Evolutionary conservation across 129 eudicot species (phyloP).

Genomic region (Heracleum sosnowskyi): DNA sequence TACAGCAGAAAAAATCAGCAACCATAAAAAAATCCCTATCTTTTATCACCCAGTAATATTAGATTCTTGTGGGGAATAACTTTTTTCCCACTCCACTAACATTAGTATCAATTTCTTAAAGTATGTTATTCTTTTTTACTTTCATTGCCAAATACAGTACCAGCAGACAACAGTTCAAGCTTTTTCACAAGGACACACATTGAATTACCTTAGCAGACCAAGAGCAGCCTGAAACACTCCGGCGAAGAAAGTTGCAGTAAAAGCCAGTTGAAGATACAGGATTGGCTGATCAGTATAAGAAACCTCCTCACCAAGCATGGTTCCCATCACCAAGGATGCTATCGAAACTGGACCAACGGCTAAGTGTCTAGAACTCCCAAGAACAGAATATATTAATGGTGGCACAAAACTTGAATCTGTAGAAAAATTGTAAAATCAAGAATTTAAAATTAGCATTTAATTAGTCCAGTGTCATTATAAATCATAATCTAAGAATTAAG

Average conservation of each 20-base stretch:
- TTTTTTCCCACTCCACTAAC: background rate
- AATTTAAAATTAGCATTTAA: background rate
- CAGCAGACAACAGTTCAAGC: background rate
- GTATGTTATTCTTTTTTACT: constrained; percentile 11
- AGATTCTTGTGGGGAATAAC: constrained; percentile 20
- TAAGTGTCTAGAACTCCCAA: constrained; percentile 88
- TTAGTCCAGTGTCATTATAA: background rate
- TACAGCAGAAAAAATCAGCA: background rate
- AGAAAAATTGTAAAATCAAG: background rate
- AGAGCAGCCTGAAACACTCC: constrained; percentile 89
- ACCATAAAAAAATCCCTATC: background rate
- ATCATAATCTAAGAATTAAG: background rate
- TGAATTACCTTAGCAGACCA: constrained; percentile 69
- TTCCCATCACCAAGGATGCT: constrained; percentile 97
- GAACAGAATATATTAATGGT: constrained; percentile 83
- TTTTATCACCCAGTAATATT: background rate
- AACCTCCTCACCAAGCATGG: constrained; percentile 80
- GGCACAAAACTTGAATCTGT: constrained; percentile 98
- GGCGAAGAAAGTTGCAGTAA: constrained; percentile 92
- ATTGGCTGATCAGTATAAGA: constrained; percentile 43
- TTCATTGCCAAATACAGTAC: background rate
- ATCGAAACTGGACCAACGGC: constrained; percentile 98
- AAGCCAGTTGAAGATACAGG: constrained; percentile 83
- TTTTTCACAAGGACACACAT: background rate
- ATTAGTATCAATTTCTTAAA: background rate